Evolutionary conservation across 192 early-diverging fungal species (phyloP).

Genomic region (Anaeromyces robustus): DNA sequence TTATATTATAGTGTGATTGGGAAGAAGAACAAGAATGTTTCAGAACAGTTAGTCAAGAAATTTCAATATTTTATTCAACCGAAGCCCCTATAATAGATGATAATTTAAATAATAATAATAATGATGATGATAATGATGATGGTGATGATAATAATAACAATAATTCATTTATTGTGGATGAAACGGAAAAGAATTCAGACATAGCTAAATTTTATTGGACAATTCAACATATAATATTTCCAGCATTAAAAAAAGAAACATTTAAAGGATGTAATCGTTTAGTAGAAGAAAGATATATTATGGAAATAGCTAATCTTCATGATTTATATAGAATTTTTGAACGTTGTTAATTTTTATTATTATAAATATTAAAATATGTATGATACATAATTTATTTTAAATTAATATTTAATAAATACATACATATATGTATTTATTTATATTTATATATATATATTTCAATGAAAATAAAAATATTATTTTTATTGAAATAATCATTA

Average conservation of each 20-base stretch:
- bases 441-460: no score
- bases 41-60: conserved; percentile 43
- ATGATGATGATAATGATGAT: conserved; percentile 1
- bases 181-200: background rate
- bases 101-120: conserved; percentile 4
- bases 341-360: conserved; percentile 70
- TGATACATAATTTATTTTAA: no score
- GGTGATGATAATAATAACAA: background rate
- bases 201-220: conserved; percentile 31
- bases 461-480: no score
- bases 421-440: no score
- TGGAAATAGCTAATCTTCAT: conserved; percentile 65
- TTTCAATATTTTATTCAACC: conserved; percentile 46
- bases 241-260: conserved; percentile 47
- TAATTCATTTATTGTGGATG: background rate
- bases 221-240: conserved; percentile 67
- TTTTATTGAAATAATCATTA: no score
- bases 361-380: no score
- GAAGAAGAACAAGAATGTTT: conserved; percentile 73
- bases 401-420: no score
- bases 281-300: conserved; percentile 36
- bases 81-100: conserved; percentile 23
- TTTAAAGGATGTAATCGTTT: conserved; percentile 51
- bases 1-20: conserved; percentile 63
- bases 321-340: conserved; percentile 95